A percentile compares a stretch with the other conserved stretches of the same genome.
phyloP scores from a whole-genome alignment of 148 eudicot species.

The Camellia japonica region DNA sequence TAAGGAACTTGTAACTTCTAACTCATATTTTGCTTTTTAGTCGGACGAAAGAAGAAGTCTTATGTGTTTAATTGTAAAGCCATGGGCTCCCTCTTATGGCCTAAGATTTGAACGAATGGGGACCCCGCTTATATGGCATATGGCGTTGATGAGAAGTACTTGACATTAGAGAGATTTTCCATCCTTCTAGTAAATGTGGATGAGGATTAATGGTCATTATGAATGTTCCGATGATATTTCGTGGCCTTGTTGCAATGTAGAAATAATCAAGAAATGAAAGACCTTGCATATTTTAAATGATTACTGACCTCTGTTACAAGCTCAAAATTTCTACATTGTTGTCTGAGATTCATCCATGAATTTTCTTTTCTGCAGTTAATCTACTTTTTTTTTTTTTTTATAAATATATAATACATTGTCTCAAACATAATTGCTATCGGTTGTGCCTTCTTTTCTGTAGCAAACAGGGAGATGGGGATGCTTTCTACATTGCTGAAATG shows the following conservation, averaged over 20 bases:
- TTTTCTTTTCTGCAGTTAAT: too few relatives aligned
- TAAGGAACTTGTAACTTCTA: not conserved
- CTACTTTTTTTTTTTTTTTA: too few relatives aligned
- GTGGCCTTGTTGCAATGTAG: not conserved
- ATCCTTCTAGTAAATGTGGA: too few relatives aligned
- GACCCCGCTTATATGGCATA: too few relatives aligned
- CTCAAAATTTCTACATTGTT: too few relatives aligned
- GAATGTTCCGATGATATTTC: not conserved
- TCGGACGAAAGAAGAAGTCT: not conserved
- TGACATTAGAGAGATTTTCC: too few relatives aligned
- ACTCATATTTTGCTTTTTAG: too few relatives aligned
- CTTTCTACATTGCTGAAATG: constrained; percentile 43
- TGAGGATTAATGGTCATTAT: not conserved
- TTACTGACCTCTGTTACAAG: too few relatives aligned
- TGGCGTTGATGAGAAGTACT: too few relatives aligned
- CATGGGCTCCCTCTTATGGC: not conserved
- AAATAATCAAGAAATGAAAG: too few relatives aligned
- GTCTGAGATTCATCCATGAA: too few relatives aligned
- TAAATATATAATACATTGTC: not conserved
- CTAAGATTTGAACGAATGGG: too few relatives aligned
- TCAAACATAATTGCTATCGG: not conserved
- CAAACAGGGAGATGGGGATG: constrained; percentile 49
- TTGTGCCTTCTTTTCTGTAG: constrained; percentile 22
- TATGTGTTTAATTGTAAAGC: not conserved
- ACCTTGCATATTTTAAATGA: not conserved